A percentile compares a stretch with the other conserved stretches of the same genome.
Conservation (phyloP, 768 basidiomycete species). For the Pholiota microspora region DNA sequence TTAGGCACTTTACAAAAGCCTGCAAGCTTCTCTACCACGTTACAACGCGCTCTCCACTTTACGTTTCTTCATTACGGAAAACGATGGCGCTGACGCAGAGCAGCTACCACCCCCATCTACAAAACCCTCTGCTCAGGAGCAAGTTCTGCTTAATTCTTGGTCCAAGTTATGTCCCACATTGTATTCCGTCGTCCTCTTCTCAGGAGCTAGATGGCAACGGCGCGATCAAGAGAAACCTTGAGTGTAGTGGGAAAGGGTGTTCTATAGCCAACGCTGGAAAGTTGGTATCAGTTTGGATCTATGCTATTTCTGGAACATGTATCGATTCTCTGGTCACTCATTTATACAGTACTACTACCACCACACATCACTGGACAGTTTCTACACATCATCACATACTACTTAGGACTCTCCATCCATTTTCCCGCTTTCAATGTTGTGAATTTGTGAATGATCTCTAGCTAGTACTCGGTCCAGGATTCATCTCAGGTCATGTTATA, state of each 20-base stretch:
- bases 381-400: neutral
- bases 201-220: constrained; percentile 24
- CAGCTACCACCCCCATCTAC: neutral
- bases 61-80: constrained; percentile 17
- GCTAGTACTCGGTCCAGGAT: neutral
- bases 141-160: constrained; percentile 21
- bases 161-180: constrained; percentile 25
- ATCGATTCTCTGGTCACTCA: neutral
- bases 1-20: constrained; percentile 38
- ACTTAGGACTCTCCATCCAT: neutral
- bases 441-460: neutral
- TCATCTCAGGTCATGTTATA: neutral
- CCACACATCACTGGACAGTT: neutral
- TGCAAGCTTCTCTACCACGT: constrained; percentile 36
- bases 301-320: constrained; percentile 2
- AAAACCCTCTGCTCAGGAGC: constrained; percentile 13
- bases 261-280: neutral
- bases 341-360: neutral
- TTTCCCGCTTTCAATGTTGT: neutral
- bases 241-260: neutral
- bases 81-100: neutral
- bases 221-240: neutral
- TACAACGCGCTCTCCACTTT: constrained; percentile 35
- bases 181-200: constrained; percentile 24
- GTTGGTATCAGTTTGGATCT: neutral